These are phyloP conservation scores for Phytophthora agathidicida DNA, from an alignment of 352 stramenopile genomes.

Conservation along the genomic window DNA sequence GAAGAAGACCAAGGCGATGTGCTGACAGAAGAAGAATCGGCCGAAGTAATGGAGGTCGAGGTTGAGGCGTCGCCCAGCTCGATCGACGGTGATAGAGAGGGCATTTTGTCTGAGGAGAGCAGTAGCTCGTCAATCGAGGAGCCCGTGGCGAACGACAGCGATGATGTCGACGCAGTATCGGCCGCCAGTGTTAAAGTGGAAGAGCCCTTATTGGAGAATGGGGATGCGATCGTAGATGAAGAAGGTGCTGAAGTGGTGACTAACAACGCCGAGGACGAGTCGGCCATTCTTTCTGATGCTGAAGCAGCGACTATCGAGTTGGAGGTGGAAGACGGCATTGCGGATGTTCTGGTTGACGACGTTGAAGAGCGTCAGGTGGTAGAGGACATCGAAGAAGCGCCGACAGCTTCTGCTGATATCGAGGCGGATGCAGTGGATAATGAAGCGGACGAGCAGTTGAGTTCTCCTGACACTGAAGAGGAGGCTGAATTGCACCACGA, in stretches of 20 bases:
- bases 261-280: neutral
- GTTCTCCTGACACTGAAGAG: constrained; percentile 7
- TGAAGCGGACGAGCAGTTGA: neutral
- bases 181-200: neutral
- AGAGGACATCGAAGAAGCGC: neutral
- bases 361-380: neutral
- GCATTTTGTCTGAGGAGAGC: neutral
- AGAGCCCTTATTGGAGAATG: neutral
- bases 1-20: neutral
- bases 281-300: neutral
- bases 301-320: constrained; percentile 3
- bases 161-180: neutral
- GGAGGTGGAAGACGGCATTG: constrained; percentile 1
- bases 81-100: neutral
- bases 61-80: neutral
- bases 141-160: neutral
- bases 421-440: neutral
- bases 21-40: neutral
- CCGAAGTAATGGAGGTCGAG: neutral
- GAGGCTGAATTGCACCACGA: neutral
- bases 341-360: neutral
- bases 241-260: neutral
- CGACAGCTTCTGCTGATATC: neutral
- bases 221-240: constrained; percentile 1
- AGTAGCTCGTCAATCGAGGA: neutral